These are phyloP conservation scores for Globisporangium camurandrum DNA, from an alignment of 352 stramenopile genomes.

Conservation along the genomic window DNA sequence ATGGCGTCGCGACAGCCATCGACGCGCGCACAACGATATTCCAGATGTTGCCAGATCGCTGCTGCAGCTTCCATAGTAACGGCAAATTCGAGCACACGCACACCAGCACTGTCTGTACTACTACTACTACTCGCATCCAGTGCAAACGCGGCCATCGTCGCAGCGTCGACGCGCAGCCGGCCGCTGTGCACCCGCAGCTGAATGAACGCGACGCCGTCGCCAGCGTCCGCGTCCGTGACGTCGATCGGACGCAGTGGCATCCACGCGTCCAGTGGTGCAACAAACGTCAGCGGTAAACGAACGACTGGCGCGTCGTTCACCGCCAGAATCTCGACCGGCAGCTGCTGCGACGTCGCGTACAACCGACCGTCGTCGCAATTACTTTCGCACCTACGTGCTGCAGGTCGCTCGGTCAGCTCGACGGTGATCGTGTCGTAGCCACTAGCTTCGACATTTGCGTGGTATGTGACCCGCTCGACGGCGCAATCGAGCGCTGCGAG, in stretches of 20 bases:
- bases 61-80: conserved; percentile 13
- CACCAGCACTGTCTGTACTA: too few species aligned
- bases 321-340: conserved; percentile 32
- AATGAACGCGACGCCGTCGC: conserved; percentile 30
- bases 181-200: conserved; percentile 27
- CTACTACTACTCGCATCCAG: conserved; percentile 2
- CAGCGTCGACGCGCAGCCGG: conserved; percentile 19
- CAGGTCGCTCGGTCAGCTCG: conserved; percentile 22
- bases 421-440: conserved; percentile 34
- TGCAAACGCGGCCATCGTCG: conserved; percentile 1
- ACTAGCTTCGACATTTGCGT: conserved; percentile 17
- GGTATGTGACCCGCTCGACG: conserved; percentile 40
- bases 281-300: conserved; percentile 19
- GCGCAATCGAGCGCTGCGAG: conserved; percentile 39
- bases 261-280: conserved; percentile 25
- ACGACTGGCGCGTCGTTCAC: conserved; percentile 38
- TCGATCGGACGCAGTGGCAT: conserved; percentile 13
- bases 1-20: conserved; percentile 22
- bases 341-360: conserved; percentile 24
- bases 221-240: conserved; percentile 39
- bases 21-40: conserved; percentile 28
- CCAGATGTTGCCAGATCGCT: conserved; percentile 19
- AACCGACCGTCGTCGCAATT: conserved; percentile 14
- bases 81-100: conserved; percentile 24
- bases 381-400: neutral